Percentiles rank a stretch among this genome's conserved stretches.
Conservation (phyloP, 768 basidiomycete genomes). For the Tricholoma sp. region DNA sequence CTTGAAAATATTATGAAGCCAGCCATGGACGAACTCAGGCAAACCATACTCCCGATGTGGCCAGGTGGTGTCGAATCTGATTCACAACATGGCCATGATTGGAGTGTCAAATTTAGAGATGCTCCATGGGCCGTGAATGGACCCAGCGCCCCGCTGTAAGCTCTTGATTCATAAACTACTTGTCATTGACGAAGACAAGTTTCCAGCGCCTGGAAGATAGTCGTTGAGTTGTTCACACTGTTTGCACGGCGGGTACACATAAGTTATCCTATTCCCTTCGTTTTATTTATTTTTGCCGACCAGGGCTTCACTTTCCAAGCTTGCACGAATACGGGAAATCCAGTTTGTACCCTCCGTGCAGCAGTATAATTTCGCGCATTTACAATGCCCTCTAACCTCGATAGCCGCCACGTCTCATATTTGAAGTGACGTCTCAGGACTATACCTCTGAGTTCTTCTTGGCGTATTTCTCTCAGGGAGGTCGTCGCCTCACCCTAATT, state of each 20-base stretch:
- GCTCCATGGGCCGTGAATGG: slow-evolving; percentile 66
- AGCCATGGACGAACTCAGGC: slow-evolving; percentile 55
- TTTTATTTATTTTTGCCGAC: not conserved
- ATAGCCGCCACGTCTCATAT: slow-evolving; percentile 60
- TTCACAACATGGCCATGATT: slow-evolving; percentile 37
- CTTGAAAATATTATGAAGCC: slow-evolving; percentile 45
- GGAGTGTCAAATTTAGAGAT: slow-evolving; percentile 59
- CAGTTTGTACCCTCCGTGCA: slow-evolving; percentile 32
- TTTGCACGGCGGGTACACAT: slow-evolving; percentile 52
- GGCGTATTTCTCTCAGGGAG: slow-evolving; percentile 57
- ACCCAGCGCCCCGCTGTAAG: slow-evolving; percentile 48
- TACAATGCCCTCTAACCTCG: not conserved
- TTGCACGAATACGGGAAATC: slow-evolving; percentile 49
- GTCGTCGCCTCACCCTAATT: slow-evolving; percentile 47
- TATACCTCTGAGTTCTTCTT: slow-evolving; percentile 54
- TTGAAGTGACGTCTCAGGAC: slow-evolving; percentile 49
- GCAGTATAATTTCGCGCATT: slow-evolving; percentile 1
- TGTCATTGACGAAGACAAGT: slow-evolving; percentile 7
- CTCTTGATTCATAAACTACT: not conserved
- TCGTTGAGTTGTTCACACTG: slow-evolving; percentile 53
- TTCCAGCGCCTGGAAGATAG: slow-evolving; percentile 53
- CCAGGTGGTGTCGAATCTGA: slow-evolving; percentile 54
- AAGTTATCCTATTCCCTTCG: slow-evolving; percentile 2
- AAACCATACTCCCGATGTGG: slow-evolving; percentile 59
- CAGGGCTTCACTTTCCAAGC: slow-evolving; percentile 73